Conservation (phyloP, 139 green algal genomes). For the Picochlorum costavermella region DNA sequence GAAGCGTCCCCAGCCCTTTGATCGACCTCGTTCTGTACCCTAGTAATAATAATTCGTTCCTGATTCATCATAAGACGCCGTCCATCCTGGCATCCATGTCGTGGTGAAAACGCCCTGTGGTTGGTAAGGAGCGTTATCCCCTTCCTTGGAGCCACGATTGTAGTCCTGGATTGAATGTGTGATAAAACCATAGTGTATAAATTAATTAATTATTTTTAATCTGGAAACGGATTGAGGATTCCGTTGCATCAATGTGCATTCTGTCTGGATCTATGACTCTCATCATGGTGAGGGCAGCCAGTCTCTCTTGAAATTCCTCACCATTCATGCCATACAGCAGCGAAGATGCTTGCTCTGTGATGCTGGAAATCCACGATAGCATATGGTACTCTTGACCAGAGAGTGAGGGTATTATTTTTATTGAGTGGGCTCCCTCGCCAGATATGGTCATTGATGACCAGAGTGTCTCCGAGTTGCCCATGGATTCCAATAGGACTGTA, state of each 20-base stretch:
- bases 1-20: too few species aligned
- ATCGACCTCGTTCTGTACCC: too few species aligned
- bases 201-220: background rate
- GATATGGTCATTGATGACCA: background rate
- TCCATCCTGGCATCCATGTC: too few species aligned
- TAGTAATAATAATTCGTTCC: too few species aligned
- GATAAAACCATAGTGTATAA: too few species aligned
- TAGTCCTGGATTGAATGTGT: too few species aligned
- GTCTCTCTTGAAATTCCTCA: background rate
- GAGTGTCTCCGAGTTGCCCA: constrained; percentile 11
- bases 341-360: constrained; percentile 1
- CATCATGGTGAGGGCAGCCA: background rate
- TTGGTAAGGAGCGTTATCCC: too few species aligned
- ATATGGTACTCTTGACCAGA: background rate
- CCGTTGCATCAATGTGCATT: background rate
- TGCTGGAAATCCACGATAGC: background rate
- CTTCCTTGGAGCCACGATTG: too few species aligned
- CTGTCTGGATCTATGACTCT: background rate
- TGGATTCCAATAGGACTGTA: constrained; percentile 7
- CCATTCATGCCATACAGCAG: background rate
- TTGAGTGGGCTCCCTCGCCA: background rate
- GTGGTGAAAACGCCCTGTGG: too few species aligned
- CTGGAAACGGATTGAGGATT: background rate
- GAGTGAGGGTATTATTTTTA: constrained; percentile 4
- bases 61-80: too few species aligned